Base-by-base conservation (phyloP, 2,329 filamentous ascomycete genomes). In the Emergomyces orientalis region DNA sequence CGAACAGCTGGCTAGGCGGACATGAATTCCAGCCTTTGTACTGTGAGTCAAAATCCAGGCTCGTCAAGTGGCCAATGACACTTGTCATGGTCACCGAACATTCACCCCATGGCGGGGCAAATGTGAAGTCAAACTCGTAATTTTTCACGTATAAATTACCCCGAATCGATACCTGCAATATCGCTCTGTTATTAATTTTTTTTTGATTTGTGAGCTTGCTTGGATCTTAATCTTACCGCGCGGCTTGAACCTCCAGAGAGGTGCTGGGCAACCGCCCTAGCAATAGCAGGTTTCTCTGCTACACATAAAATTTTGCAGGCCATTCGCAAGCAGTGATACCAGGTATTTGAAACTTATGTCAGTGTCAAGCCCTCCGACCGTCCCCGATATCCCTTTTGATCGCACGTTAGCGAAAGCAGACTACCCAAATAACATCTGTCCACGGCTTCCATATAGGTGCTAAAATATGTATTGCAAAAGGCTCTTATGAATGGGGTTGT, bases 71-170 rank as follows among this genome's bases (percentile, higher is more conserved):
- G 14, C 94, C 94, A 13, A 88, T 81, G 30, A 99, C 94, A 65
- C 88, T 91, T 62, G 94, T 99, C 89, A 99, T 97, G 52, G 88
- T 91, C 56, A 97, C 93, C 14, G 85, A 81, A 74, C 90, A 96
- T 65, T 81, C 81, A 25, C 92, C 91, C 89, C 91, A 96, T 67
- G 83, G 80, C 56, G 80, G 82, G 6, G 87, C 87, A 74, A 99
- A 99, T 73, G 90, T 86, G 77, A 94, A 99, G 55, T 88, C 83
- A 72, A 99, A 99, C 34, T 86, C 82, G 78, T 97, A 97, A 71
- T 99, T 99, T 74, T 97, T 97, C 74, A 96, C 88, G 76, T 87
- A 97, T 69, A 84, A 83, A 67, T 86, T 86, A 25, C 85, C 83
- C 43, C 72, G 80, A 2, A 91, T 88, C 65, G 84, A 82, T 68